Evolutionary conservation across 1,139 yeast genomes (phyloP).

Genomic region (Candida sanyaensis): DNA sequence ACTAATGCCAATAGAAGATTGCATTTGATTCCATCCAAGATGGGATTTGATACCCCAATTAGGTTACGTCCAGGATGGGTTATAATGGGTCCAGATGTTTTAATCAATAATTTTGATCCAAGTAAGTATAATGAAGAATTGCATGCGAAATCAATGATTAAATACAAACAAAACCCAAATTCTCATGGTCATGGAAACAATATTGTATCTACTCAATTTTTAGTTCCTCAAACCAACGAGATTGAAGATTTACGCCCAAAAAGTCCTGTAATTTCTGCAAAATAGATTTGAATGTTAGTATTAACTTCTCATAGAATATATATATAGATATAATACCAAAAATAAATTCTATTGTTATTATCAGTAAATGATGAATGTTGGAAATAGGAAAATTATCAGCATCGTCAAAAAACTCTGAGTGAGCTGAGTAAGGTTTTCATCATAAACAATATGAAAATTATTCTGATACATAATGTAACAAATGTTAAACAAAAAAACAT

Average conservation of each 20-base stretch:
- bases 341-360: not conserved
- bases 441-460: slow-evolving; percentile 21
- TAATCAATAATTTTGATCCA: slow-evolving; percentile 65
- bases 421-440: slow-evolving; percentile 58
- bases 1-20: slow-evolving; percentile 78
- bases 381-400: slow-evolving; percentile 48
- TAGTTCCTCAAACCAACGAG: slow-evolving; percentile 66
- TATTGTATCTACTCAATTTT: slow-evolving; percentile 29
- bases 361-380: slow-evolving; percentile 45
- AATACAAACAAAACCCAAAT: slow-evolving; percentile 23
- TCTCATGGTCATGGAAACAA: slow-evolving; percentile 10
- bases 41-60: slow-evolving; percentile 65
- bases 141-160: slow-evolving; percentile 31
- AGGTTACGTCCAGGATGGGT: slow-evolving; percentile 89
- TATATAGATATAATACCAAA: not conserved
- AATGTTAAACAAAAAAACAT: not conserved
- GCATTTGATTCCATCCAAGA: slow-evolving; percentile 76
- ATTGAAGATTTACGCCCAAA: slow-evolving; percentile 83
- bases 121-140: slow-evolving; percentile 34
- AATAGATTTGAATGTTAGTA: slow-evolving; percentile 4
- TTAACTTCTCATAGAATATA: not conserved
- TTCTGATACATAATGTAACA: not conserved
- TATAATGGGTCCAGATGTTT: slow-evolving; percentile 78
- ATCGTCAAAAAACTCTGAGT: slow-evolving; percentile 49
- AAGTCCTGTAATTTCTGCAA: slow-evolving; percentile 49